Conservation (phyloP, 176 grass and related monocot species). For the Carex cristatella region DNA sequence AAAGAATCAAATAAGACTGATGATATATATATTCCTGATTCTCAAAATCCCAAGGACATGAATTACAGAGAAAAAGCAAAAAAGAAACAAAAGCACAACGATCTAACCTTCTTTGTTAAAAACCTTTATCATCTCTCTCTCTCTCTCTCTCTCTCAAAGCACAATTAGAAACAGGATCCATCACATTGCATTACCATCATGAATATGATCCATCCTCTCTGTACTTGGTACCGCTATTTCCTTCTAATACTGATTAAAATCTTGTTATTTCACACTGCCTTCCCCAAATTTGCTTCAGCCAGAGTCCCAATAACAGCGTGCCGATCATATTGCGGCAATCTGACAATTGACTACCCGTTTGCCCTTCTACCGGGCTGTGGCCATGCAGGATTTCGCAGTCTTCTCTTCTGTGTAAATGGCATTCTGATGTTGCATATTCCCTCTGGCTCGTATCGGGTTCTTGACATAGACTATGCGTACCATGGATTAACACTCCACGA, state of each 20-base stretch:
- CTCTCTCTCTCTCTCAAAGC: background rate
- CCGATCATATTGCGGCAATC: conserved; percentile 87
- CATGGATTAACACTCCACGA: conserved; percentile 73
- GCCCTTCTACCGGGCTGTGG: conserved; percentile 63
- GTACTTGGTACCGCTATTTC: no score
- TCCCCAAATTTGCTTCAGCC: conserved; percentile 4
- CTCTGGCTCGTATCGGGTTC: conserved; percentile 86
- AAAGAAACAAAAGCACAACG: background rate
- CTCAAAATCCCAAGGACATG: background rate
- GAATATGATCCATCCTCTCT: background rate
- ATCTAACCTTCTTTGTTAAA: background rate
- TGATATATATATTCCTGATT: background rate
- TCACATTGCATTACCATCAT: background rate
- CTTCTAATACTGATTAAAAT: background rate
- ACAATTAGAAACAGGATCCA: background rate
- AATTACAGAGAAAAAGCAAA: background rate
- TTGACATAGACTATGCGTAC: conserved; percentile 92
- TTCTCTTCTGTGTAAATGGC: conserved; percentile 86
- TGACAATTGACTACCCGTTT: conserved; percentile 96
- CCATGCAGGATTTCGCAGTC: conserved; percentile 74
- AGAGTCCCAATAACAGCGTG: conserved; percentile 48
- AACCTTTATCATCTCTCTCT: background rate
- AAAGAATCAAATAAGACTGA: background rate
- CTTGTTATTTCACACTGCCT: background rate
- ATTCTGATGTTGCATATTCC: conserved; percentile 85